Percentiles rank a stretch among this genome's conserved stretches.
Evolutionary conservation across 1,284 basidiomycete species (phyloP).

Genomic region (Trametes hirsuta): DNA sequence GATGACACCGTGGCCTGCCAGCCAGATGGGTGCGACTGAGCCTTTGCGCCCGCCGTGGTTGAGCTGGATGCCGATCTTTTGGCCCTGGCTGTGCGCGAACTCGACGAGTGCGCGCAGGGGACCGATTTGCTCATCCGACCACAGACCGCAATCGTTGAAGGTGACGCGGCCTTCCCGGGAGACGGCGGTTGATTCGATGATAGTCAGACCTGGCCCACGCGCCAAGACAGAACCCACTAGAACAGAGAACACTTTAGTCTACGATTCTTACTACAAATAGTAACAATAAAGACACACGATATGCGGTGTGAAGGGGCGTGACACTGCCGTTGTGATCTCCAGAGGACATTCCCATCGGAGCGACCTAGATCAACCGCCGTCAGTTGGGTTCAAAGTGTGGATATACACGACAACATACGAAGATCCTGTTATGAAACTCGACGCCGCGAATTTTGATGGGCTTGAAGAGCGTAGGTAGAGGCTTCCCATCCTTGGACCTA

Average conservation of each 20-base stretch:
- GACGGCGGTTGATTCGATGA: slow-evolving; percentile 71
- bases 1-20: slow-evolving; percentile 38
- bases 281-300: background rate
- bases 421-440: slow-evolving; percentile 16
- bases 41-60: slow-evolving; percentile 80
- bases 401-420: background rate
- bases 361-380: background rate
- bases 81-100: slow-evolving; percentile 64
- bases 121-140: slow-evolving; percentile 71
- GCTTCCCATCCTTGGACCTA: background rate
- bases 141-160: slow-evolving; percentile 71
- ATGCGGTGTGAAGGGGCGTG: background rate
- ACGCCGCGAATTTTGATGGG: slow-evolving; percentile 36
- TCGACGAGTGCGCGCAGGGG: slow-evolving; percentile 68
- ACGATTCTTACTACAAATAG: background rate
- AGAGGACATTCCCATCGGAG: background rate
- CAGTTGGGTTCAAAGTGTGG: background rate
- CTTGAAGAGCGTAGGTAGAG: slow-evolving; percentile 8
- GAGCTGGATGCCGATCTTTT: slow-evolving; percentile 74
- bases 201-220: slow-evolving; percentile 41
- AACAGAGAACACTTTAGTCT: background rate
- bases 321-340: background rate
- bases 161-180: slow-evolving; percentile 78
- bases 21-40: slow-evolving; percentile 64
- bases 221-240: background rate